Base-by-base conservation (phyloP, 176 grass and related monocot genomes). In the sorghum (Sorghum bicolor) region DNA sequence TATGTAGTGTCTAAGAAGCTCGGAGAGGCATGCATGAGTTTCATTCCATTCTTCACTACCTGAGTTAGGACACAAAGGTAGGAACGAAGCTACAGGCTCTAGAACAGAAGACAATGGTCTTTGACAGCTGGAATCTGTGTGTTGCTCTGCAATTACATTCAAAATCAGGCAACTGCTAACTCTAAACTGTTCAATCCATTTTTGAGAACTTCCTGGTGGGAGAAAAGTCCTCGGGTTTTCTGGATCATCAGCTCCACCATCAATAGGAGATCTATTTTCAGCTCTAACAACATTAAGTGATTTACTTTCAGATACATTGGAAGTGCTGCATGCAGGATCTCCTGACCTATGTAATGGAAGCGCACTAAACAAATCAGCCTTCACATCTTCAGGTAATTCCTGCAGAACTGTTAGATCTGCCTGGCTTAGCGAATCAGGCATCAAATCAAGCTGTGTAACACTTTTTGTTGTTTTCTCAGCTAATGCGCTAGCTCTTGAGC, bases 391-490 rank as follows among this genome's bases (percentile, higher is more conserved):
- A 20, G 93, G 93, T 86, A 95, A 84, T 68, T 95, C 84, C 80
- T 93, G 80, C 31, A 98, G 74, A 83, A 90, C 86, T 22, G 89
- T 88, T 13, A 80, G 40, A 77, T 95, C 89, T 83, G 84, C 73
- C 79, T 98, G 93, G 88, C 89, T 93, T 72, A 91, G 80, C 86
- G 96, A 90, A 77, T 70, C 69, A 76, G 93, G 96, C 89, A 95
- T 90, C 72, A 92, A 78, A 89, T 93, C 88, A 78, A 83, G 48
- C 28, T 83, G 77, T 26, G 62, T 77, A 36, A 57, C 48, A 79
- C 19, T 53, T 38, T 74, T 39, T 53, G 31, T 20, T 60, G 75
- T 53, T 64, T 36, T 85, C 53, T 67, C 47, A 37, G 61, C 52
- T 50, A 70, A 84, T 78, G 84, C 85, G 82, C 82, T 52, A 10